phyloP scores from a whole-genome alignment of 2,329 filamentous ascomycete genomes.

The Penicillium glabrum region DNA sequence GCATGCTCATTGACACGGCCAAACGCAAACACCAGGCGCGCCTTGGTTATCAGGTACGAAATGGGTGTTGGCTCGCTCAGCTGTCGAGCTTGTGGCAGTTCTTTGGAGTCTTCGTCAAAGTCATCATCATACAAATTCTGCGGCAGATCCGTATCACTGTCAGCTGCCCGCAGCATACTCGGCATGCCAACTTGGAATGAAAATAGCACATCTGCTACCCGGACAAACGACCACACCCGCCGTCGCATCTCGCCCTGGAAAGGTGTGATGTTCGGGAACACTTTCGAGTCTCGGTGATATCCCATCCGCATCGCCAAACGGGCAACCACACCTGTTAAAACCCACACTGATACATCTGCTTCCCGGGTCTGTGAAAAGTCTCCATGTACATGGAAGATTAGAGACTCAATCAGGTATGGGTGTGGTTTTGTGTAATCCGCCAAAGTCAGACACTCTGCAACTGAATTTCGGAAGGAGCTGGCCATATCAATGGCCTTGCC shows the following conservation, averaged over 20 bases:
- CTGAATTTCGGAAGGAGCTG: conserved; percentile 50
- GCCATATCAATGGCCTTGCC: conserved; percentile 54
- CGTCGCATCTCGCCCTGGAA: conserved; percentile 62
- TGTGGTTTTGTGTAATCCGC: conserved; percentile 66
- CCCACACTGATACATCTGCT: conserved; percentile 60
- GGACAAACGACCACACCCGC: conserved; percentile 50
- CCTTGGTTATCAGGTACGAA: conserved; percentile 51
- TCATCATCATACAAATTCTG: conserved; percentile 66
- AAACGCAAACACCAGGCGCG: conserved; percentile 43
- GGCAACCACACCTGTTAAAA: conserved; percentile 60
- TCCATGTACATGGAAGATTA: conserved; percentile 62
- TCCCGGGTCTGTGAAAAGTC: conserved; percentile 61
- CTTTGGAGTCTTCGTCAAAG: conserved; percentile 56
- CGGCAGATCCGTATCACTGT: conserved; percentile 63
- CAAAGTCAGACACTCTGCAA: conserved; percentile 62
- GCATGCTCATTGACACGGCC: conserved; percentile 46
- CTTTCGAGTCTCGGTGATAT: conserved; percentile 62
- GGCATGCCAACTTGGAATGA: conserved; percentile 69
- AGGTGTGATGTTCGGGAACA: conserved; percentile 58
- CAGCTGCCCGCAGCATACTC: conserved; percentile 63
- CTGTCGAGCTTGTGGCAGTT: conserved; percentile 59
- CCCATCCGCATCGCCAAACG: conserved; percentile 67
- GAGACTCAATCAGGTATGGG: conserved; percentile 59
- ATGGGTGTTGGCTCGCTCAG: conserved; percentile 59
- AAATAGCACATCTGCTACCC: conserved; percentile 63